These are phyloP conservation scores for Pseudocercospora fijiensis DNA, from an alignment of 2,329 filamentous ascomycete species.

Conservation along the genomic window DNA sequence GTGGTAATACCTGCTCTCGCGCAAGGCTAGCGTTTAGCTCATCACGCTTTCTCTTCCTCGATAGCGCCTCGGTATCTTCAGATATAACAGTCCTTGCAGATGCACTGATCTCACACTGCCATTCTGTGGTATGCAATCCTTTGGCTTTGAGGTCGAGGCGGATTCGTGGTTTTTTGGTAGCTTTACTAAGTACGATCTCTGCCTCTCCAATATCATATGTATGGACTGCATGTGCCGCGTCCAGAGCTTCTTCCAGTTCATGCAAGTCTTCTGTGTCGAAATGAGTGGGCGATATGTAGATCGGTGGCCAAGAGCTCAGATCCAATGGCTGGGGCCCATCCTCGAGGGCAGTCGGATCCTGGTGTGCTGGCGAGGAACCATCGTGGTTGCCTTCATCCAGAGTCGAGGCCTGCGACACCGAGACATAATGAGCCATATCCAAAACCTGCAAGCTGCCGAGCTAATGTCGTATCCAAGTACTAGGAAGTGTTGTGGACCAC, in stretches of 20 bases:
- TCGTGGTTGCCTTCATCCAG: not conserved
- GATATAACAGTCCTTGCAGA: not conserved
- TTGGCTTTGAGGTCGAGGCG: conserved; percentile 72
- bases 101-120: not conserved
- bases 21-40: not conserved
- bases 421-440: not conserved
- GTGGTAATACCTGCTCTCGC: not conserved
- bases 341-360: not conserved
- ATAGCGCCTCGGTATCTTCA: not conserved
- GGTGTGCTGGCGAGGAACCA: conserved; percentile 9
- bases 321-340: conserved; percentile 34
- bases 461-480: not conserved
- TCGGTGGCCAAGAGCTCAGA: conserved; percentile 56
- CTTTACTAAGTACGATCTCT: conserved; percentile 69
- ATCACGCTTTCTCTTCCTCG: conserved; percentile 17
- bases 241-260: conserved; percentile 63
- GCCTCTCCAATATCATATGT: conserved; percentile 73
- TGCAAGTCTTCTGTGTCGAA: conserved; percentile 63
- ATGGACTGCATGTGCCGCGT: conserved; percentile 54
- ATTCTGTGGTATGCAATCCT: conserved; percentile 55
- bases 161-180: conserved; percentile 68
- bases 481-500: too few relatives aligned
- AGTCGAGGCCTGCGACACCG: not conserved
- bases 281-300: conserved; percentile 73
- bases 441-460: not conserved